A percentile compares a stretch with the other conserved stretches of the same genome.
Evolutionary conservation across 2,329 filamentous ascomycete genomes (phyloP).

Genomic region (Sclerotinia subarctica): DNA sequence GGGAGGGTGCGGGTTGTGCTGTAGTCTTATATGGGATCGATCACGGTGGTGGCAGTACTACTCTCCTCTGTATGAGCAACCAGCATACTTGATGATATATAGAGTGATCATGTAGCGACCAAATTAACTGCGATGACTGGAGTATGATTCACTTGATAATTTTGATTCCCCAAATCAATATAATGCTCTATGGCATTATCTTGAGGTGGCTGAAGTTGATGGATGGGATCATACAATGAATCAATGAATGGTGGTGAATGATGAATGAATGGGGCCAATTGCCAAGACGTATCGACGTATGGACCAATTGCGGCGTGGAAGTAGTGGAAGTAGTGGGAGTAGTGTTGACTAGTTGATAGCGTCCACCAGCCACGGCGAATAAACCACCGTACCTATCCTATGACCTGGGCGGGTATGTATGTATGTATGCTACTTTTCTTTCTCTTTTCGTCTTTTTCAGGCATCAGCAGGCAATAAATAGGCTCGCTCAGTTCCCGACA

Average conservation of each 20-base stretch:
- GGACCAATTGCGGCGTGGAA: too few relatives aligned
- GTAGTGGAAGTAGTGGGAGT: too few relatives aligned
- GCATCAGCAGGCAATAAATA: too few relatives aligned
- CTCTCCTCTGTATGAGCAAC: slow-evolving; percentile 23
- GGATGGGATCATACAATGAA: not conserved
- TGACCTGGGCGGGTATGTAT: too few relatives aligned
- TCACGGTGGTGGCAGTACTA: slow-evolving; percentile 25
- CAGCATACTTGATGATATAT: slow-evolving; percentile 26
- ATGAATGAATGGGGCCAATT: not conserved
- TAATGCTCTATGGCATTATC: not conserved
- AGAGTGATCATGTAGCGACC: not conserved
- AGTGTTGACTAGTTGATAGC: too few relatives aligned
- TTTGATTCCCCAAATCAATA: too few relatives aligned
- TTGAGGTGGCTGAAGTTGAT: not conserved
- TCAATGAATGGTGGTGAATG: not conserved
- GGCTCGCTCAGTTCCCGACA: too few relatives aligned
- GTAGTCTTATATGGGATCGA: not conserved
- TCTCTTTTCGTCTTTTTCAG: too few relatives aligned
- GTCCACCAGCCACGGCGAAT: too few relatives aligned
- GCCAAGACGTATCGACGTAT: not conserved
- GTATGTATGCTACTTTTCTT: too few relatives aligned
- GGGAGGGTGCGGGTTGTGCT: not conserved
- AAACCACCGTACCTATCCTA: too few relatives aligned
- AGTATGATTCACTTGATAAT: not conserved
- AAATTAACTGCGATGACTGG: not conserved